Base-by-base conservation (phyloP, 1,284 basidiomycete genomes). In the Earliella scabrosa region DNA sequence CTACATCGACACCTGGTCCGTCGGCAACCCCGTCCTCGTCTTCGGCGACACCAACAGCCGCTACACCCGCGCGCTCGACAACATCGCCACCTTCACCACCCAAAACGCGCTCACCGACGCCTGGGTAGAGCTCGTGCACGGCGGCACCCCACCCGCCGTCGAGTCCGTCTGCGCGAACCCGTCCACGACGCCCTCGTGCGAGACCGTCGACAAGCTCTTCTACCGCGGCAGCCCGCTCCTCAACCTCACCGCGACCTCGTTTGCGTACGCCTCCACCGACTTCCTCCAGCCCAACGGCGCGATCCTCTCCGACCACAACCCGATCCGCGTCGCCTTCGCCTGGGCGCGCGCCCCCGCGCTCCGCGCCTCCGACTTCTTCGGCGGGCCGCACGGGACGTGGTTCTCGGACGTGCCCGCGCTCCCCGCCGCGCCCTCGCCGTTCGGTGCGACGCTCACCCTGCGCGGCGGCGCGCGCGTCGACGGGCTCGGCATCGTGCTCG, bases 201-300 rank as follows among this genome's bases (percentile, higher is more conserved):
- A 58, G 56, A 54, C 52, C 1, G 56, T 58, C 52, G 56, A 58
- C 52, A 58, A 58, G 45, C 29, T 58, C 36, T 54, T 58, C 48
- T 58, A 14, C 56, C 56, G 56, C 39, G 50, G 52, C 26, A 47
- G 40, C n/a, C 26, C 35, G 35, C 35, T 55, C 18, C 34, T 54
- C 32, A 26, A 32, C 20, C 27, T 59, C 21, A 20, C 9, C 45
- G 43, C 57, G 23, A 50, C 52, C 18, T 21, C 16, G 35, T 54
- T 51, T 35, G 27, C 21, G 40, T 51, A 59, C 45, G 53, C 40
- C 20, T 40, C 49, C 24, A 13, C 39, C 4, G 34, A 35, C 34
- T 59, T 54, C 52, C 57, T 59, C 27, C 45, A 49, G 31, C 14
- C 47, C 6, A 38, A 58, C 32, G 40, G 35, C 16, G n/a, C 36